Conservation (phyloP, 2,329 filamentous ascomycete genomes). For the Pyrenophora graminea region DNA sequence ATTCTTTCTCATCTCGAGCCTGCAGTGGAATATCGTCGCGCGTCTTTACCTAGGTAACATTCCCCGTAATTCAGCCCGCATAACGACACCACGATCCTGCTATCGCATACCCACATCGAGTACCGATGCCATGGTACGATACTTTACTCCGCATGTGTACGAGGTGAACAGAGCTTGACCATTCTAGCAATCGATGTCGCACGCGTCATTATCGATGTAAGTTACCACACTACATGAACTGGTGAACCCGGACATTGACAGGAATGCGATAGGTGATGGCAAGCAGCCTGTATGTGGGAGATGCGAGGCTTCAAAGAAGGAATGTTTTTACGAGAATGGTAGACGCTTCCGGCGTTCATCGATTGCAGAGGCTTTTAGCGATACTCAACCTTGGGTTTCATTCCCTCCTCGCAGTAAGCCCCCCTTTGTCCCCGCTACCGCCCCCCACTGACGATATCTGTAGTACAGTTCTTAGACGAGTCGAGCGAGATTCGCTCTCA, state of each 20-base stretch:
- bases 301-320: conserved; percentile 39
- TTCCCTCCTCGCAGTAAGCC: conserved; percentile 40
- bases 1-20: conserved; percentile 14
- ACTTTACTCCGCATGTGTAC: neutral
- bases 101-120: conserved; percentile 1
- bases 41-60: conserved; percentile 5
- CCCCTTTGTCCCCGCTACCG: neutral
- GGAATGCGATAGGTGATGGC: conserved; percentile 36
- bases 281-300: conserved; percentile 41
- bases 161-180: conserved; percentile 16
- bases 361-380: conserved; percentile 38
- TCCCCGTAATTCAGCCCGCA: conserved; percentile 20
- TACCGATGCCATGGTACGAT: conserved; percentile 43
- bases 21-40: conserved; percentile 1
- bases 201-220: conserved; percentile 46
- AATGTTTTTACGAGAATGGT: conserved; percentile 43
- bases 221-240: neutral
- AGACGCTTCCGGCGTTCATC: conserved; percentile 44
- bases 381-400: conserved; percentile 42
- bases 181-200: conserved; percentile 43
- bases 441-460: conserved; percentile 14
- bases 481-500: conserved; percentile 41
- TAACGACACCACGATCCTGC: conserved; percentile 2
- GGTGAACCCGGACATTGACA: conserved; percentile 16
- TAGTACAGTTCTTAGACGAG: conserved; percentile 46